Evolutionary conservation across 345 rosid genomes (phyloP).

Genomic region (Moringa oleifera): DNA sequence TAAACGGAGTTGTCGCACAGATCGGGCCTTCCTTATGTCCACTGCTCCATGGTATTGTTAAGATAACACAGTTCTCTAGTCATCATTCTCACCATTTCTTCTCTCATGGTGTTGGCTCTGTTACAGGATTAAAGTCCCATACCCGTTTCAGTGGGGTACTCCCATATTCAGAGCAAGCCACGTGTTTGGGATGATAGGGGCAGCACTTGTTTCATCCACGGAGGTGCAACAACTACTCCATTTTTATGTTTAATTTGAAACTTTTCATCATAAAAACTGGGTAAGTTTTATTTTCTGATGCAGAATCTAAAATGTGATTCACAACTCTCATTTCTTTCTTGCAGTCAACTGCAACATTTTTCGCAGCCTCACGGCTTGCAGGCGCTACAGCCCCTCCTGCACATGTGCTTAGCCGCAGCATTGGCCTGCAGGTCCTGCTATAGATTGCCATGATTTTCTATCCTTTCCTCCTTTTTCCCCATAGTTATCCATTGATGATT

Average conservation of each 20-base stretch:
- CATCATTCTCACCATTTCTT: background rate
- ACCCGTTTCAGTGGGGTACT: conserved; percentile 98
- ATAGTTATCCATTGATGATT: background rate
- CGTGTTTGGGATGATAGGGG: conserved; percentile 94
- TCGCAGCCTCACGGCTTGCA: conserved; percentile 82
- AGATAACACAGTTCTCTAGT: conserved; percentile 7
- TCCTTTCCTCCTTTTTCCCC: background rate
- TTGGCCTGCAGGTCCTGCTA: conserved; percentile 73
- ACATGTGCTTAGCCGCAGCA: conserved; percentile 76
- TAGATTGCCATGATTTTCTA: conserved; percentile 2
- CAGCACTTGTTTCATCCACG: conserved; percentile 82
- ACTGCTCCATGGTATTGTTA: conserved; percentile 73
- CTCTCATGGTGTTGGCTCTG: conserved; percentile 9
- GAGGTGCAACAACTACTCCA: conserved; percentile 46
- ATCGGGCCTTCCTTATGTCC: conserved; percentile 62
- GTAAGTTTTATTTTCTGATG: background rate
- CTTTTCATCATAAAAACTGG: background rate
- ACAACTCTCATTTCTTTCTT: conserved; percentile 1
- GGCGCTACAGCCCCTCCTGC: conserved; percentile 99
- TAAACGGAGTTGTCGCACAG: conserved; percentile 72
- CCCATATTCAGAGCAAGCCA: conserved; percentile 94
- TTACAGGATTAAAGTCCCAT: conserved; percentile 80
- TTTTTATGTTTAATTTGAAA: too few species aligned
- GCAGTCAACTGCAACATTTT: conserved; percentile 81
- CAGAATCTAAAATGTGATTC: conserved; percentile 2